Base-by-base conservation (phyloP, 2,329 filamentous ascomycete genomes). In the Monilinia laxa region DNA sequence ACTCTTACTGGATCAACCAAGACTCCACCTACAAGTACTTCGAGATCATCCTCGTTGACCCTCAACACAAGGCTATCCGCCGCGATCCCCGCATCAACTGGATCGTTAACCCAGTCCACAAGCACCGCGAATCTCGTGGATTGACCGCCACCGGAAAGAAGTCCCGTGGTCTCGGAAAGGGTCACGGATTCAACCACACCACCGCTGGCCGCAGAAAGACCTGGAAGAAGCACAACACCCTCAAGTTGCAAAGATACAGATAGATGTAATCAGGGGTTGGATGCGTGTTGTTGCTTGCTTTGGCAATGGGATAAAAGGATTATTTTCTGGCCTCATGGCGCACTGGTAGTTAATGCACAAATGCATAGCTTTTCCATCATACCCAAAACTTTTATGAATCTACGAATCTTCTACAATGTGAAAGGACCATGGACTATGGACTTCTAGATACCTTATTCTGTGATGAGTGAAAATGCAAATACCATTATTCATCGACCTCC, bases 1-100 rank as follows among this genome's bases (percentile, higher is more conserved):
- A 99, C 91, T 98, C 94, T 73, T 99, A 99, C 93, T 99, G 96
- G 96, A 92, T 99, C 87, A 99, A 99, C 91, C 93, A 98, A 88
- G 95, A 99, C 87, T 97, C 93, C 70, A 99, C 95, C 84, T 99
- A 98, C 92, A 99, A 99, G 89, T 99, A 99, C 91, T 99, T 88
- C 87, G 95, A 99, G 86, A 90, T 98, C 83, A 98, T 99, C 86
- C 92, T 97, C 80, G 94, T 99, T 81, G 95, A 99, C 86, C 95
- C 95, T 81, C 91, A 96, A 87, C 95, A 99, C 92, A 98, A 98
- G 89, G 95, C 95, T 80, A 99, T 99, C 88, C 95, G 95, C 83
- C 92, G 91, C 80, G 95, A 99, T 83, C 86, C 95, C 79, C 93
- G 95, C 84, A 98, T 99, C 91, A 99, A 97, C 92, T 99, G 95